A percentile compares a stretch with the other conserved stretches of the same genome.
phyloP scores from a whole-genome alignment of 2,329 filamentous ascomycete species.

The Aureobasidium namibiae region DNA sequence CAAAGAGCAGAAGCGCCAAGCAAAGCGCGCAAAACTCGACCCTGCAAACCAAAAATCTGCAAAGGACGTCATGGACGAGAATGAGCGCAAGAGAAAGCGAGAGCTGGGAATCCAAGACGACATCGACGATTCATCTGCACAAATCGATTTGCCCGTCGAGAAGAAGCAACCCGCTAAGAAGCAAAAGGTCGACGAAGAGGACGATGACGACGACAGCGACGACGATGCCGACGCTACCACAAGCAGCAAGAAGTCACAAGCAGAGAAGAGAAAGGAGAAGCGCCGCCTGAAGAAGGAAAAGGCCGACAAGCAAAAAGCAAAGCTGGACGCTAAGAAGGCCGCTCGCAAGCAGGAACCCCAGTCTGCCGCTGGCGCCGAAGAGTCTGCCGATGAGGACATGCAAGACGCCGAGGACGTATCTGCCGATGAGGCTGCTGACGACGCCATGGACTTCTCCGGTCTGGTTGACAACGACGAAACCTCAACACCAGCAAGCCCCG shows the following conservation, averaged over 20 bases:
- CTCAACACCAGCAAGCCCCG: slow-evolving; percentile 29
- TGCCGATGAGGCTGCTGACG: slow-evolving; percentile 24
- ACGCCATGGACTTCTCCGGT: slow-evolving; percentile 17
- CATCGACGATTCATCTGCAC: slow-evolving; percentile 24
- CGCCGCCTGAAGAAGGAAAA: slow-evolving; percentile 40
- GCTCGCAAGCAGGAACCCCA: slow-evolving; percentile 22
- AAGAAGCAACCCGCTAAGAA: slow-evolving; percentile 34
- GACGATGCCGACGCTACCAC: slow-evolving; percentile 17
- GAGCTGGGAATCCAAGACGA: slow-evolving; percentile 54
- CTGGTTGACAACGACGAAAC: slow-evolving; percentile 16
- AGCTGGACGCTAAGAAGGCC: slow-evolving; percentile 31
- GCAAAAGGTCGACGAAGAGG: slow-evolving; percentile 31
- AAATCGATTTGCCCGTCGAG: slow-evolving; percentile 14
- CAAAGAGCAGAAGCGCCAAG: slow-evolving; percentile 74
- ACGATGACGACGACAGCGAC: slow-evolving; percentile 15
- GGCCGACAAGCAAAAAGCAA: slow-evolving; percentile 22
- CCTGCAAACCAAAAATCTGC: slow-evolving; percentile 85
- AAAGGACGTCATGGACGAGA: slow-evolving; percentile 89
- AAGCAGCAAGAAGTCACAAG: slow-evolving; percentile 27
- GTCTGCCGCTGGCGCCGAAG: slow-evolving; percentile 22
- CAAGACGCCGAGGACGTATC: slow-evolving; percentile 22
- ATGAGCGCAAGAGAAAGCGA: slow-evolving; percentile 62
- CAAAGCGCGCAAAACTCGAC: slow-evolving; percentile 82
- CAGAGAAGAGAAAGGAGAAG: slow-evolving; percentile 36
- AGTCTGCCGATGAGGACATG: slow-evolving; percentile 21